Evolutionary conservation across 805 yeast species (phyloP).

Genomic region (Yamadazyma phyllophila): DNA sequence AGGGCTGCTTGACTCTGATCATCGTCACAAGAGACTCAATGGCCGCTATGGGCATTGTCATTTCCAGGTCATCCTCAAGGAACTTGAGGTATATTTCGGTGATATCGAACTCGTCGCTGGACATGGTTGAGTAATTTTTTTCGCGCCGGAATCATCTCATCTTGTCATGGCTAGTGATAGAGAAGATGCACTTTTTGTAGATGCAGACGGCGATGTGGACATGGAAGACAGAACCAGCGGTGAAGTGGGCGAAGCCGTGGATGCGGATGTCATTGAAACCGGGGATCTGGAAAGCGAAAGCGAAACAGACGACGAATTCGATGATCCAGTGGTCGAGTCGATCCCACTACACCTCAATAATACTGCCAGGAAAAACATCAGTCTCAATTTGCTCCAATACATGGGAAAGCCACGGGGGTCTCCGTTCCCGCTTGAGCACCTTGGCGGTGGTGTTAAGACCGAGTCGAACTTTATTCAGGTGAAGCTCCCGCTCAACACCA

Average conservation of each 20-base stretch:
- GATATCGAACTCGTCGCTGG: conserved; percentile 59
- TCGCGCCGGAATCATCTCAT: conserved; percentile 1
- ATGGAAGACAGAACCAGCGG: not conserved
- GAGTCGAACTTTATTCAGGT: conserved; percentile 66
- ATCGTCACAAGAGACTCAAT: conserved; percentile 90
- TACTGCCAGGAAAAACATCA: conserved; percentile 22
- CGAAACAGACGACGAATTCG: conserved; percentile 12
- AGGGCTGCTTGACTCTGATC: conserved; percentile 77
- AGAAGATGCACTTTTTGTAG: conserved; percentile 6
- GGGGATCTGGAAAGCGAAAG: conserved; percentile 2
- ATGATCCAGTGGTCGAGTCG: conserved; percentile 40
- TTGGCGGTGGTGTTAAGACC: conserved; percentile 53
- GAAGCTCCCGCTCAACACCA: conserved; percentile 70
- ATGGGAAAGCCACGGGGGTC: conserved; percentile 52
- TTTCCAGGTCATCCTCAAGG: conserved; percentile 86
- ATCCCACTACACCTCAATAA: conserved; percentile 34
- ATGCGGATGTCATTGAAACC: not conserved
- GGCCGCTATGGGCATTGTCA: conserved; percentile 99
- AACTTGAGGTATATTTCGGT: conserved; percentile 76
- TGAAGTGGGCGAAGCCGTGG: not conserved
- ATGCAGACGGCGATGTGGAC: conserved; percentile 2
- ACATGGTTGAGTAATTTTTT: conserved; percentile 2
- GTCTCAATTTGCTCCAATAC: conserved; percentile 39
- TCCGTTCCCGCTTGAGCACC: conserved; percentile 26
- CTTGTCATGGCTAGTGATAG: conserved; percentile 1